Evolutionary conservation across 2,329 filamentous ascomycete species (phyloP).

Genomic region (Alternaria triticimaculans): DNA sequence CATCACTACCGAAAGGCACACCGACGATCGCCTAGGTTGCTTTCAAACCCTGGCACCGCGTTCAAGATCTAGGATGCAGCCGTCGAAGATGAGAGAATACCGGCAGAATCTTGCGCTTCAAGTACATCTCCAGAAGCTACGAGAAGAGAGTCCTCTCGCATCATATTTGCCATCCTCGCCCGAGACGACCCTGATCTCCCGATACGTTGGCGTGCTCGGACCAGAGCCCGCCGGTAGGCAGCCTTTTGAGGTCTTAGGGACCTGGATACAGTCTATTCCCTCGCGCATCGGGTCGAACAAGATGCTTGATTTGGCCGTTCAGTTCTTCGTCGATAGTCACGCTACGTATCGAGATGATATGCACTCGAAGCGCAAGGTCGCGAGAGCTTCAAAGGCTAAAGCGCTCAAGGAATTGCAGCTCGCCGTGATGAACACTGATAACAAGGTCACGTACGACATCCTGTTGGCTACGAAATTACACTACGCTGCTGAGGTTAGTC

Average conservation of each 20-base stretch:
- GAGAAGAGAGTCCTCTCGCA: slow-evolving; percentile 9
- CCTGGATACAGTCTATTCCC: slow-evolving; percentile 38
- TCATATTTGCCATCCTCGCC: slow-evolving; percentile 19
- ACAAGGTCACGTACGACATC: slow-evolving; percentile 30
- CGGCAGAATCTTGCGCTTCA: slow-evolving; percentile 24
- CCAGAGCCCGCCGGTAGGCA: slow-evolving; percentile 15
- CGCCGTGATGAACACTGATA: slow-evolving; percentile 16
- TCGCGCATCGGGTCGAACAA: slow-evolving; percentile 33
- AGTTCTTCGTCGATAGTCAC: slow-evolving; percentile 35
- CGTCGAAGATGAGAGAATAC: slow-evolving; percentile 18
- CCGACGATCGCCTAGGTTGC: slow-evolving; percentile 31
- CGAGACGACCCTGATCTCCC: slow-evolving; percentile 27
- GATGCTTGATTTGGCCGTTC: slow-evolving; percentile 37
- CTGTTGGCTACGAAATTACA: slow-evolving; percentile 39
- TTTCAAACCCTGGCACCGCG: slow-evolving; percentile 34
- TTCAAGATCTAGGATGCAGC: slow-evolving; percentile 14
- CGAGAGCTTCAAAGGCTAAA: slow-evolving; percentile 30
- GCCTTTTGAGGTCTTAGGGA: slow-evolving; percentile 34
- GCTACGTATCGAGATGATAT: slow-evolving; percentile 26
- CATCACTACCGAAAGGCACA: slow-evolving; percentile 25
- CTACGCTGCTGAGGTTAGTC: slow-evolving; percentile 35
- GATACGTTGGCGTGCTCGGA: slow-evolving; percentile 34
- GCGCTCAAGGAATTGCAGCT: slow-evolving; percentile 35
- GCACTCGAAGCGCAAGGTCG: slow-evolving; percentile 28
- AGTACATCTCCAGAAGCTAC: slow-evolving; percentile 20